A percentile compares a stretch with the other conserved stretches of the same genome.
Conservation (phyloP, 805 yeast species). For the Kazachstania martiniae region DNA sequence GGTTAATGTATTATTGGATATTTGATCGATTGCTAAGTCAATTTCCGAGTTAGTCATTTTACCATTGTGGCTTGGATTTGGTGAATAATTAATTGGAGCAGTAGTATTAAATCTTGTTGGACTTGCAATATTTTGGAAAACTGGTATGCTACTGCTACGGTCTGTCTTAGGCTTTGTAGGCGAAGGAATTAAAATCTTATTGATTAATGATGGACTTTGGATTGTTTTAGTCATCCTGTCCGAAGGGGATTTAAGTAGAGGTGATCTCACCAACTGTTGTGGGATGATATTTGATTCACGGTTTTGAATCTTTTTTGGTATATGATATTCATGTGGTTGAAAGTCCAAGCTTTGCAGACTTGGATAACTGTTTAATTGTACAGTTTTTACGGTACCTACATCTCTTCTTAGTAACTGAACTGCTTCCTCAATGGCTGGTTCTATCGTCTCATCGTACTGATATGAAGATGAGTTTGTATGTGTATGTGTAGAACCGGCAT, state of each 20-base stretch:
- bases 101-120: neutral
- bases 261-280: too few species aligned
- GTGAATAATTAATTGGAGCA: neutral
- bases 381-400: too few species aligned
- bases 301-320: conserved; percentile 5
- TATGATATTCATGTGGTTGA: conserved; percentile 9
- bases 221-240: too few species aligned
- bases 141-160: neutral
- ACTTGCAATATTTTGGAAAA: neutral
- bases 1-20: neutral
- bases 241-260: too few species aligned
- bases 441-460: conserved; percentile 5
- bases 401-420: conserved; percentile 11
- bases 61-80: neutral
- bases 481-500: neutral
- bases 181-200: neutral
- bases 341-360: conserved; percentile 4
- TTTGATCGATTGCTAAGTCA: neutral
- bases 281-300: too few species aligned
- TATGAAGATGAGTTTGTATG: conserved; percentile 2
- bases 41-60: conserved; percentile 3
- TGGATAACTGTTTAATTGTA: conserved; percentile 1
- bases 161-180: conserved; percentile 1
- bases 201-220: conserved; percentile 1
- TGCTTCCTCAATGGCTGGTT: conserved; percentile 15